Evolutionary conservation across 495 filamentous ascomycete species (phyloP).

Genomic region (Evansstolkia leycettana): DNA sequence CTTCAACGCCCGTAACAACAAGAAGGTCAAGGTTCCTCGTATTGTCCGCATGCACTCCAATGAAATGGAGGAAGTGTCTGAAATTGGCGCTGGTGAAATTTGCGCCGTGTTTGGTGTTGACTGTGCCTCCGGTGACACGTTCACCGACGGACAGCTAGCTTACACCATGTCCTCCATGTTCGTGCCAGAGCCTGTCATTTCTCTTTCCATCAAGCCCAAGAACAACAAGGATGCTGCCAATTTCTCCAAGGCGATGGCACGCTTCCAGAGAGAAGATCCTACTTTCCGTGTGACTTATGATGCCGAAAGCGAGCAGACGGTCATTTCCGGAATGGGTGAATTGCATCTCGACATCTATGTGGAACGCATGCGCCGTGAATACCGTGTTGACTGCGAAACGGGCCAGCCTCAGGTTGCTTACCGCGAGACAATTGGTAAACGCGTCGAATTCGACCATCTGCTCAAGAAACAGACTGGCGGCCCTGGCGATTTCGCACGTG

Average conservation of each 20-base stretch:
- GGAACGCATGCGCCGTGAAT: slow-evolving; percentile 96
- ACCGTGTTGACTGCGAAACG: slow-evolving; percentile 89
- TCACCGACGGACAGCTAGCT: slow-evolving; percentile 86
- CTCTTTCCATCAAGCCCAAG: slow-evolving; percentile 93
- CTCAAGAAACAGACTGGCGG: slow-evolving; percentile 96
- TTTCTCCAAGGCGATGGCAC: slow-evolving; percentile 97
- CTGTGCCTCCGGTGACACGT: slow-evolving; percentile 95
- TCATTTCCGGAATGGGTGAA: slow-evolving; percentile 98
- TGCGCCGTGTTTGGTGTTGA: slow-evolving; percentile 98
- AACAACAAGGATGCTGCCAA: slow-evolving; percentile 82
- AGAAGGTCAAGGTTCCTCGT: slow-evolving; percentile 92
- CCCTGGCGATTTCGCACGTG: slow-evolving; percentile 90
- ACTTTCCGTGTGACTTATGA: slow-evolving; percentile 95
- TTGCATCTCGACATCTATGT: slow-evolving; percentile 95
- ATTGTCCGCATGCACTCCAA: slow-evolving; percentile 99
- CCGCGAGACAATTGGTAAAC: slow-evolving; percentile 78
- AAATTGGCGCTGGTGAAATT: slow-evolving; percentile 93
- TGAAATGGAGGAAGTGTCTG: slow-evolving; percentile 92
- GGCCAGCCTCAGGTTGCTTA: slow-evolving; percentile 96
- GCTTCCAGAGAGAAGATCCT: slow-evolving; percentile 97
- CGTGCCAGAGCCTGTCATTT: slow-evolving; percentile 97
- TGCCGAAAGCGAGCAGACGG: slow-evolving; percentile 79
- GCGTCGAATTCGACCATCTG: slow-evolving; percentile 77
- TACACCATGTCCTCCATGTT: slow-evolving; percentile 99
- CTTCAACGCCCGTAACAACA: slow-evolving; percentile 85